Conservation (phyloP, 1,139 yeast species). For the Geotrichum australiense region DNA sequence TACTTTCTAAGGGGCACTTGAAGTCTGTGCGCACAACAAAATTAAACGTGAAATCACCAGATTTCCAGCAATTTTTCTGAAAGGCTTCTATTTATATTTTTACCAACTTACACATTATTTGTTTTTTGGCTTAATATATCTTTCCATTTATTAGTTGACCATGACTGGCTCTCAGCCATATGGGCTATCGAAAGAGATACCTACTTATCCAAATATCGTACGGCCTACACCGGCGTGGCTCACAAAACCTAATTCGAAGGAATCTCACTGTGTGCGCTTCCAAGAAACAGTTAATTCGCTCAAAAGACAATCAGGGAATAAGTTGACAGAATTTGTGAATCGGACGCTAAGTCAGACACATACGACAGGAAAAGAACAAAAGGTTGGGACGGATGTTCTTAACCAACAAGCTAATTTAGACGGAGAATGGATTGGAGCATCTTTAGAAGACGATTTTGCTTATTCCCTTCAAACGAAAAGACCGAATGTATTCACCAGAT, state of each 20-base stretch:
- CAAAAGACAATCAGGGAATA: slow-evolving; percentile 1
- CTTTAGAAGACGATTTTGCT: neutral
- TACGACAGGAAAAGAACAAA: slow-evolving; percentile 2
- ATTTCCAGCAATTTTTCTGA: too few relatives aligned
- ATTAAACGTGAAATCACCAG: too few relatives aligned
- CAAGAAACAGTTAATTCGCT: neutral
- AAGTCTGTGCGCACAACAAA: too few relatives aligned
- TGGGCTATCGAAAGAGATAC: neutral
- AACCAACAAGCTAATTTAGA: slow-evolving; percentile 15
- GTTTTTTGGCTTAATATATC: too few relatives aligned
- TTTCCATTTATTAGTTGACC: too few relatives aligned
- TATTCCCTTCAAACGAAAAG: neutral
- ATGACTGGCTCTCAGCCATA: too few relatives aligned
- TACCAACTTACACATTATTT: too few relatives aligned
- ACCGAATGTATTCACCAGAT: slow-evolving; percentile 6
- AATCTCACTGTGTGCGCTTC: neutral
- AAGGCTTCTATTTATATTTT: too few relatives aligned
- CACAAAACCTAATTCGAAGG: slow-evolving; percentile 5
- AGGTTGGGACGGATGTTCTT: slow-evolving; percentile 7
- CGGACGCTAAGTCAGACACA: slow-evolving; percentile 1
- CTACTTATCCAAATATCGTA: slow-evolving; percentile 11
- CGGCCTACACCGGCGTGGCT: slow-evolving; percentile 17
- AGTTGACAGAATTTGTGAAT: slow-evolving; percentile 1
- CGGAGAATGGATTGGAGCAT: slow-evolving; percentile 11
- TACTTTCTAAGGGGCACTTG: too few relatives aligned